These are phyloP conservation scores for Prunus kanzakura DNA, from an alignment of 306 rosid species.

Conservation along the genomic window DNA sequence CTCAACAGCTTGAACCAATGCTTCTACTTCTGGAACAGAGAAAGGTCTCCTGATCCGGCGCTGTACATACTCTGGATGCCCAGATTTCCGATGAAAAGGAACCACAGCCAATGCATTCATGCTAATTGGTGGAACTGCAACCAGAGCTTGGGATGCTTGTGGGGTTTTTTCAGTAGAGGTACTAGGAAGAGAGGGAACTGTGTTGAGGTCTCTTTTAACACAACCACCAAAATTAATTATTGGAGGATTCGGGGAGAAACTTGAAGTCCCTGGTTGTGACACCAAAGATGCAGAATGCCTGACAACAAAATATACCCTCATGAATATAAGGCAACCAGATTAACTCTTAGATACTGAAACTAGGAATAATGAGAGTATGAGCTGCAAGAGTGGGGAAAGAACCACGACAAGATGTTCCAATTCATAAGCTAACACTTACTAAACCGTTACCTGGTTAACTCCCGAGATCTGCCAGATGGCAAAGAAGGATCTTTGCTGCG, in stretches of 20 bases:
- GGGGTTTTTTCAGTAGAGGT: constrained; percentile 39
- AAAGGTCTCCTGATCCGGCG: constrained; percentile 83
- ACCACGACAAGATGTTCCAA: neutral
- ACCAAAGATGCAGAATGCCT: constrained; percentile 52
- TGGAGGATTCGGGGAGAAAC: constrained; percentile 35
- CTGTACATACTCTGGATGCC: constrained; percentile 53
- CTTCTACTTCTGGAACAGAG: constrained; percentile 79
- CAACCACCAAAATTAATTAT: constrained; percentile 39
- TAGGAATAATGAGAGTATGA: neutral
- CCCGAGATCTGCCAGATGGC: constrained; percentile 24
- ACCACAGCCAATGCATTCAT: constrained; percentile 60
- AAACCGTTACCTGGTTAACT: constrained; percentile 42
- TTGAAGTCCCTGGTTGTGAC: constrained; percentile 40
- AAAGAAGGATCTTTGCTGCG: constrained; percentile 34
- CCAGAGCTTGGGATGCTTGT: constrained; percentile 50
- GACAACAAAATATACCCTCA: constrained; percentile 22
- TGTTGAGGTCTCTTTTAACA: constrained; percentile 36
- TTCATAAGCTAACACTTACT: constrained; percentile 1
- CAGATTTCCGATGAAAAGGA: constrained; percentile 51
- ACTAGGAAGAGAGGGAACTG: constrained; percentile 32
- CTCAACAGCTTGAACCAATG: constrained; percentile 77
- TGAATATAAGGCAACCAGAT: constrained; percentile 17
- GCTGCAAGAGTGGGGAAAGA: neutral
- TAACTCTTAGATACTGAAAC: neutral
- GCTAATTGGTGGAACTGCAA: constrained; percentile 55